Evolutionary conservation across 352 stramenopile genomes (phyloP), one percentile per base, ranked within the genome.

Genomic region (Globisporangium paroecandrum): DNA sequence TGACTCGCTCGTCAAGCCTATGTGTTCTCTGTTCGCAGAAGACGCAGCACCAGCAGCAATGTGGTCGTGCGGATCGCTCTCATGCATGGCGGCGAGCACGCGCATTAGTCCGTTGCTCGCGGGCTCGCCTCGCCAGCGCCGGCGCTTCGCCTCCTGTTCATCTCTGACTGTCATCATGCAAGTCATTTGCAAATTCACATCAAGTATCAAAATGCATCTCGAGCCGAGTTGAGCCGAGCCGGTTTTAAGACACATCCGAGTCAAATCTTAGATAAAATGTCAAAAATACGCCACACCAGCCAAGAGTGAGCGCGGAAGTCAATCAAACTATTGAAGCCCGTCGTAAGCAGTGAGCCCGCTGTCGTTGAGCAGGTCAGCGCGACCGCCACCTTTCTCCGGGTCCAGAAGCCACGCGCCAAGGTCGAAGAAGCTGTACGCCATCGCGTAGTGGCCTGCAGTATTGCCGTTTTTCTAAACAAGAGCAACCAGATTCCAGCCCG

Each of bases 291-390:
- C 22, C 7, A 24, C 51, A 57, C 1, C 25, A 36, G 34, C 29
- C 4, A 3, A 58, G 24, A 18, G 12, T 2, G 38, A 41, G 55
- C 13, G 41, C n/a, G 18, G 18, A 15, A 49, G 18, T 34, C 5
- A 18, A 15, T 34, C 5, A 18, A 15, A 20, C 25, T 65, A 89
- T 2, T 68, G 69, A 41, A 92, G 77, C n/a, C 94, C 94, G 76
- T 99, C 94, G 78, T 98, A 98, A 0, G 89, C 80, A 0, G 86
- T 88, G 55, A 98, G 78, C 1, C 89, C 92, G 69, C 93, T 97
- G 64, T 95, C 92, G 76, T 99, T 98, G 60, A 87, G 69, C 24
- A 99, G 47, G 36, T 92, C 70, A 76, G 96, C 78, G 72, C 91
- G 77, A 66, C 91, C 67, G 75, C 94, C 75, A 68, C 94, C 77